A percentile compares a stretch with the other conserved stretches of the same genome.
Evolutionary conservation across 2,329 filamentous ascomycete species (phyloP).

Genomic region (Botrytis byssoidea): DNA sequence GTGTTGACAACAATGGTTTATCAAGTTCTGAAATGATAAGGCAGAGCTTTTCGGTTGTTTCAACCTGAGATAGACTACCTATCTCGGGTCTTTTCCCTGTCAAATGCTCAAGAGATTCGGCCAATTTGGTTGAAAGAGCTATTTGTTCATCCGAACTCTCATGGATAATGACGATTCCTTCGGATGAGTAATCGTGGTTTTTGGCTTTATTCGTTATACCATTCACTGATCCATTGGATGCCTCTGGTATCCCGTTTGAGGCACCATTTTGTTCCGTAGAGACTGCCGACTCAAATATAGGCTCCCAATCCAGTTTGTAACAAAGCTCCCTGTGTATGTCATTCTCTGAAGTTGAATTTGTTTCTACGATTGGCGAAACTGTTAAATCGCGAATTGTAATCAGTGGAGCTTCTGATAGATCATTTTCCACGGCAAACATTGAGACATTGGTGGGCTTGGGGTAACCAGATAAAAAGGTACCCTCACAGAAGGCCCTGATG

Average conservation of each 20-base stretch:
- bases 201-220: background rate
- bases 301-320: conserved; percentile 50
- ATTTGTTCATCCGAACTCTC: background rate
- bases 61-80: conserved; percentile 34
- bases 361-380: conserved; percentile 46
- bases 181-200: background rate
- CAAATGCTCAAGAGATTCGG: conserved; percentile 1
- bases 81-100: conserved; percentile 7
- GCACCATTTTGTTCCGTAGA: conserved; percentile 40
- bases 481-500: conserved; percentile 44
- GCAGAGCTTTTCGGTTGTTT: conserved; percentile 38
- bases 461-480: conserved; percentile 21
- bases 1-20: conserved; percentile 42
- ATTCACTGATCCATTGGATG: background rate
- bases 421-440: conserved; percentile 41
- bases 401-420: conserved; percentile 39
- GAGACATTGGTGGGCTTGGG: conserved; percentile 42
- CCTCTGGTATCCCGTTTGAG: background rate
- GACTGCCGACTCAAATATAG: conserved; percentile 29
- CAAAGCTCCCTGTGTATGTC: conserved; percentile 45
- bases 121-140: background rate
- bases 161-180: background rate
- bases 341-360: conserved; percentile 34
- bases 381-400: conserved; percentile 42
- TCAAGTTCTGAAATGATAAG: conserved; percentile 51